Base-by-base conservation (phyloP, 2,329 filamentous ascomycete species). In the Biscogniauxia sp. region DNA sequence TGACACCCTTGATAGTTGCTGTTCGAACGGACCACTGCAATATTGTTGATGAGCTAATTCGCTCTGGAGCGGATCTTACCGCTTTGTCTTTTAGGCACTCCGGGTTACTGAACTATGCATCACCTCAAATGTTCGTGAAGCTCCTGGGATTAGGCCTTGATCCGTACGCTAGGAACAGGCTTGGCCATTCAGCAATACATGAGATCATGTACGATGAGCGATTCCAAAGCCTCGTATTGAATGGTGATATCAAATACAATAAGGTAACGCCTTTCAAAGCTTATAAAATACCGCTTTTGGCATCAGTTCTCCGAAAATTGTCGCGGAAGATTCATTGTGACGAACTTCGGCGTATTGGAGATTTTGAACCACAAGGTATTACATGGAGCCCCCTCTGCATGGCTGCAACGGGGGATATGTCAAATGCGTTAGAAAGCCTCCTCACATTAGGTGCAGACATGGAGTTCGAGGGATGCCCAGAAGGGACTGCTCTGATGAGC, bases 401-500 rank as follows among this genome's bases (percentile, higher is more conserved):
- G 7, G 17, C 25, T 49, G 57, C 60, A 6, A 20, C 20, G 13
- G 3, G 0, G 0, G 60, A 26, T 5, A 3, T 17, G 2, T 0
- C 56, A 2, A 5, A 2, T 6, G 28, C 37, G 4, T 45, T 62
- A 41, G 55, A 56, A 6, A 60, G 57, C n/a, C 57, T 62, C n/a
- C 55, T 62, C 1, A 20, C 11, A 9, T 6, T 62, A 5, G 57
- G 53, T 11, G 60, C 57, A 9, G 20, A 53, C 20, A 6, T 64
- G 1, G 57, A 64, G 2, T 56, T 54, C 7, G 53, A 62, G 8
- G 60, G 62, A 1, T 61, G 53, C 15, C 54, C 55, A 0, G 51
- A 37, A 7, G 62, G 62, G 7, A 62, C 62, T 11, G 62, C 60
- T 49, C 58, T 64, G 7, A 61, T 61, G 25, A 32, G 20, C 8